phyloP scores from a whole-genome alignment of 306 rosid genomes.

The Trifolium pratense region DNA sequence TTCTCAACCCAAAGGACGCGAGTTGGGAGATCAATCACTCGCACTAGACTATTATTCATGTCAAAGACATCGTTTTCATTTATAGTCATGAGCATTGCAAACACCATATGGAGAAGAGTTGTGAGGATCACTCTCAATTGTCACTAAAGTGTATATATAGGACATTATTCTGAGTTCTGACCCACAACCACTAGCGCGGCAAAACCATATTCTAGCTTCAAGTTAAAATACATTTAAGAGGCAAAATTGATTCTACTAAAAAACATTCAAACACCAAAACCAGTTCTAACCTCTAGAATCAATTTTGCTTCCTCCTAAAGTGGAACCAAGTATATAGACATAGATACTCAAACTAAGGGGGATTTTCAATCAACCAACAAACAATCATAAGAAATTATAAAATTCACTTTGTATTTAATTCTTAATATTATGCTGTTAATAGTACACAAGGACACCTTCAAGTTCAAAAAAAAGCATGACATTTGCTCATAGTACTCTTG shows the following conservation, averaged over 20 bases:
- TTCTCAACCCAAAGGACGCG: no score
- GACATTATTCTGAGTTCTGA: no score
- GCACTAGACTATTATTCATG: no score
- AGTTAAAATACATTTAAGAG: neutral
- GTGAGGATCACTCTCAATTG: no score
- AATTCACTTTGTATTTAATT: constrained; percentile 42
- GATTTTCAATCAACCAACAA: constrained; percentile 7
- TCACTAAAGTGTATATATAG: no score
- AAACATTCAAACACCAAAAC: neutral
- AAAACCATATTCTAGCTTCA: neutral
- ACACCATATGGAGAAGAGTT: no score
- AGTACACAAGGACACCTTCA: constrained; percentile 43
- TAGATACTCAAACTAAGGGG: neutral
- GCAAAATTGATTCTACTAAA: neutral
- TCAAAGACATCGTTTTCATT: no score
- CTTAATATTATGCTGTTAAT: constrained; percentile 40
- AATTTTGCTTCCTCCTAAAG: neutral
- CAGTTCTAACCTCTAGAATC: neutral
- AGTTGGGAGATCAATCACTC: no score
- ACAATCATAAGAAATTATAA: constrained; percentile 21
- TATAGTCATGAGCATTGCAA: no score
- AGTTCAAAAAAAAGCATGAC: constrained; percentile 33
- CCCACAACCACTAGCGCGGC: no score
- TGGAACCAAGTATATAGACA: neutral
- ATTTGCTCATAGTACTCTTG: constrained; percentile 13